phyloP scores from a whole-genome alignment of 345 rosid species.

The Eutrema yunnanense region DNA sequence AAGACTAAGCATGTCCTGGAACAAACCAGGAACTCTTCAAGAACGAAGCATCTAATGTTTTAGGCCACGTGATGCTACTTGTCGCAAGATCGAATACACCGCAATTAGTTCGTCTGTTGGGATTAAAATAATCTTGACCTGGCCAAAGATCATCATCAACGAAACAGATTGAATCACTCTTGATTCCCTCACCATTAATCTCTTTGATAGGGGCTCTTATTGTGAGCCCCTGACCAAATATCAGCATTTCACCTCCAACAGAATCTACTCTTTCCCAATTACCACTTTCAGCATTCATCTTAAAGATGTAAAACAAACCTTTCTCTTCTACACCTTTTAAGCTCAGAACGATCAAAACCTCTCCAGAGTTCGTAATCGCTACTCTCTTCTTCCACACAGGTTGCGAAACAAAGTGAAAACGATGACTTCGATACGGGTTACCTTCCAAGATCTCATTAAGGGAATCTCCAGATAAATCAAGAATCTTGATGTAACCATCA shows the following conservation, averaged over 20 bases:
- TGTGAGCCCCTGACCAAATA: conserved; percentile 12
- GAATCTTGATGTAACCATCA: not conserved
- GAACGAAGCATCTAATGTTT: not conserved
- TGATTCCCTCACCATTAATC: not conserved
- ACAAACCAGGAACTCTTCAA: conserved; percentile 12
- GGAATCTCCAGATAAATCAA: not conserved
- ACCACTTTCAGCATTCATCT: conserved; percentile 4
- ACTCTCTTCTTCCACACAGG: not conserved
- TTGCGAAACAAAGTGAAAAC: not conserved
- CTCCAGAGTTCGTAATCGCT: not conserved
- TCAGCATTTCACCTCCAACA: conserved; percentile 18
- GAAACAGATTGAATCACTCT: conserved; percentile 16
- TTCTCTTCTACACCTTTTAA: not conserved
- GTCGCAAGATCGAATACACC: conserved; percentile 5
- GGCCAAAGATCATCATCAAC: not conserved
- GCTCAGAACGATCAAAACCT: conserved; percentile 3
- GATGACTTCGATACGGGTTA: not conserved
- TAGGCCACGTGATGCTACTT: conserved; percentile 2
- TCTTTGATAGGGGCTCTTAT: conserved; percentile 11
- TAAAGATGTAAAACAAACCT: not conserved
- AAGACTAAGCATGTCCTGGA: conserved; percentile 7
- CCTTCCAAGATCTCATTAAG: not conserved
- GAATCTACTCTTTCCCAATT: conserved; percentile 9
- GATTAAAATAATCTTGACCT: not conserved
- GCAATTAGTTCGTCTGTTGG: not conserved